A percentile compares a stretch with the other conserved stretches of the same genome.
These are phyloP conservation scores for Gryganskiella cystojenkinii DNA, from an alignment of 192 early-diverging fungal species.

Conservation along the genomic window DNA sequence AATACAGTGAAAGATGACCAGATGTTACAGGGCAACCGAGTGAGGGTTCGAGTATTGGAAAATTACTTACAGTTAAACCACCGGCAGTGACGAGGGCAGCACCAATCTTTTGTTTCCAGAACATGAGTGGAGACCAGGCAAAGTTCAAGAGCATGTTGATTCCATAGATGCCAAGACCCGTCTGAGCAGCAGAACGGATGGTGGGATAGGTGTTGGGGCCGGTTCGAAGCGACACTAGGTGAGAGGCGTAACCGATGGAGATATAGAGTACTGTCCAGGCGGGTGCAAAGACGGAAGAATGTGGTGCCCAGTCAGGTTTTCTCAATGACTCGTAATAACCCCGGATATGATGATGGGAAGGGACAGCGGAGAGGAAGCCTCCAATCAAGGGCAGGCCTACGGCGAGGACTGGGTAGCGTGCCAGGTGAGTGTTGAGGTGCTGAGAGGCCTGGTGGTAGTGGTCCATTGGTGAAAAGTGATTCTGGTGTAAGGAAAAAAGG, in stretches of 20 bases:
- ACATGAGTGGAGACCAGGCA: constrained; percentile 43
- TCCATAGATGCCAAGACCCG: constrained; percentile 33
- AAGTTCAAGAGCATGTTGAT: constrained; percentile 41
- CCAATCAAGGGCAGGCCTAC: constrained; percentile 41
- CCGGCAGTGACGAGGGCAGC: constrained; percentile 33
- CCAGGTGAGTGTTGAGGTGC: constrained; percentile 25
- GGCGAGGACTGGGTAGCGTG: constrained; percentile 46
- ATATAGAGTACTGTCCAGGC: constrained; percentile 34
- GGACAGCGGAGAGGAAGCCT: constrained; percentile 32
- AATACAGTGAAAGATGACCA: no score
- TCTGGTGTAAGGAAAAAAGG: not conserved
- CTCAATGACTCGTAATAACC: constrained; percentile 17
- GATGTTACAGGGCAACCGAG: no score
- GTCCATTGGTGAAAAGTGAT: constrained; percentile 16
- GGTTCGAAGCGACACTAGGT: constrained; percentile 21
- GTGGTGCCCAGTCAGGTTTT: constrained; percentile 30
- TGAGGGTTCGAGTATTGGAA: no score
- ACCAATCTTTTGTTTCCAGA: constrained; percentile 35
- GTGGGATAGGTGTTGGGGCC: constrained; percentile 14
- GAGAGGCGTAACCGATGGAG: constrained; percentile 40
- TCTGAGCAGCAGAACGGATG: constrained; percentile 16
- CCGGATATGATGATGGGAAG: constrained; percentile 5
- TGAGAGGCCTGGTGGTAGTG: constrained; percentile 21
- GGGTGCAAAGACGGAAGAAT: constrained; percentile 17
- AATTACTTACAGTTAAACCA: constrained; percentile 33